Conservation (phyloP, 306 rosid species). For the Cicer pinnatifidum region DNA sequence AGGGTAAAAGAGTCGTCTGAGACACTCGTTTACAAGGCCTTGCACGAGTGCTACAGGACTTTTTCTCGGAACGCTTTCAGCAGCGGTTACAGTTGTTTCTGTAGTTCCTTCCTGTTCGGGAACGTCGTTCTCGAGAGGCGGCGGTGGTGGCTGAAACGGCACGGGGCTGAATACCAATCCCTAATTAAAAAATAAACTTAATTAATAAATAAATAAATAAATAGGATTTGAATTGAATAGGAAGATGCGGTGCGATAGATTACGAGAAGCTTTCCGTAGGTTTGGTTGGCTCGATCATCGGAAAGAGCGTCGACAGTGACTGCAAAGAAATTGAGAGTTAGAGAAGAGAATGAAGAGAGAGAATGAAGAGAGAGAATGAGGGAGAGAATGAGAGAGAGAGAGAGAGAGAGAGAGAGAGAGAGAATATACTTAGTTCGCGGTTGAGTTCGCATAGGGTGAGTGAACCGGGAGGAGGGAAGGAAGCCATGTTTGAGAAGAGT, state of each 20-base stretch:
- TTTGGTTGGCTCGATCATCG: conserved; percentile 71
- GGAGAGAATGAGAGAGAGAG: conserved; percentile 3
- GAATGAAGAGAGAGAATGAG: conserved; percentile 3
- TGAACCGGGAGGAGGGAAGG: conserved; percentile 81
- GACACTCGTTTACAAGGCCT: conserved; percentile 47
- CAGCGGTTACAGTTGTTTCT: conserved; percentile 1
- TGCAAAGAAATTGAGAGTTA: conserved; percentile 46
- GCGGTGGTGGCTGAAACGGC: conserved; percentile 59
- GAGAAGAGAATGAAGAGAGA: conserved; percentile 4
- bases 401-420: not conserved
- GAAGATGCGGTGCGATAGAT: not conserved
- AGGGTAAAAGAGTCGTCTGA: conserved; percentile 65
- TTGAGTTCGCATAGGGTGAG: conserved; percentile 91
- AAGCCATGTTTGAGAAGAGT: conserved; percentile 56
- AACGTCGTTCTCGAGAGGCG: conserved; percentile 51
- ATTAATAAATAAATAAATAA: not conserved
- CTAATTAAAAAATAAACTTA: conserved; percentile 38
- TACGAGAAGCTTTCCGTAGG: conserved; percentile 86
- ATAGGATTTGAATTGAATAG: not conserved
- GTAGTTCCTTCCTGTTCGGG: conserved; percentile 45
- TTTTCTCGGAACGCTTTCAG: conserved; percentile 45
- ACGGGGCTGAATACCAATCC: conserved; percentile 88
- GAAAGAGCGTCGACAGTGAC: conserved; percentile 77
- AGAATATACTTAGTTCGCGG: conserved; percentile 71
- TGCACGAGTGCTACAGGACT: conserved; percentile 56